Percentiles rank a stretch among this genome's conserved stretches.
These are phyloP conservation scores for Rutstroemia sp. DNA, from an alignment of 2,329 filamentous ascomycete species.

Conservation along the genomic window DNA sequence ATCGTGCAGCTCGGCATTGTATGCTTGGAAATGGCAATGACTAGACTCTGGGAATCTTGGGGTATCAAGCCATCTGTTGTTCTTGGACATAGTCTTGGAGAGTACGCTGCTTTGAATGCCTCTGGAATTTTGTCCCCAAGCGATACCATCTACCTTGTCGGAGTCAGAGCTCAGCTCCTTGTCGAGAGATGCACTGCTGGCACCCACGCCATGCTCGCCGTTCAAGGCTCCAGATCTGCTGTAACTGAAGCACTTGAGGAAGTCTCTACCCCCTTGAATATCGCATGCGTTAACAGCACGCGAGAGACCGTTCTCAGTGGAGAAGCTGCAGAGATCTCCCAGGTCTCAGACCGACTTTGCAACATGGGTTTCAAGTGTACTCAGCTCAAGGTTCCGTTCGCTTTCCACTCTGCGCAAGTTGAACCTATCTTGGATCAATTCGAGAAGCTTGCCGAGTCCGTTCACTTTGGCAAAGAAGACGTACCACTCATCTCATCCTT, in stretches of 20 bases:
- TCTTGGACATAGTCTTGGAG: conserved; percentile 36
- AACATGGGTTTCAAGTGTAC: conserved; percentile 40
- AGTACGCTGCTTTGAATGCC: conserved; percentile 60
- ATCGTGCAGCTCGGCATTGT: conserved; percentile 7
- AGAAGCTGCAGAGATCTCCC: conserved; percentile 20
- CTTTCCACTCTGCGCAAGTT: conserved; percentile 58
- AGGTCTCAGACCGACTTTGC: conserved; percentile 39
- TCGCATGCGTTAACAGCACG: conserved; percentile 9
- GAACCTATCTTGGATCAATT: conserved; percentile 54
- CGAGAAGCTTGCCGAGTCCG: conserved; percentile 42
- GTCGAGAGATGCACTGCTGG: conserved; percentile 56
- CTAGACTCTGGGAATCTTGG: conserved; percentile 10
- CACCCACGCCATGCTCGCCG: conserved; percentile 59
- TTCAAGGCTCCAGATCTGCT: conserved; percentile 39
- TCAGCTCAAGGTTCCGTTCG: conserved; percentile 55
- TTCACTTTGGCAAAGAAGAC: conserved; percentile 46
- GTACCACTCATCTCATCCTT: conserved; percentile 62
- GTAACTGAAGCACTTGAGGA: conserved; percentile 18
- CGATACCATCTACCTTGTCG: conserved; percentile 66
- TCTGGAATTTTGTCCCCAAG: conserved; percentile 62
- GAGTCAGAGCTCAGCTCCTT: conserved; percentile 56
- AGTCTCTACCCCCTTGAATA: not conserved
- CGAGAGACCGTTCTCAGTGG: conserved; percentile 33
- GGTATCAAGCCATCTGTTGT: conserved; percentile 30
- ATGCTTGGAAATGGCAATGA: conserved; percentile 8